phyloP scores from a whole-genome alignment of 768 basidiomycete species.

The Gautieria morchelliformis region DNA sequence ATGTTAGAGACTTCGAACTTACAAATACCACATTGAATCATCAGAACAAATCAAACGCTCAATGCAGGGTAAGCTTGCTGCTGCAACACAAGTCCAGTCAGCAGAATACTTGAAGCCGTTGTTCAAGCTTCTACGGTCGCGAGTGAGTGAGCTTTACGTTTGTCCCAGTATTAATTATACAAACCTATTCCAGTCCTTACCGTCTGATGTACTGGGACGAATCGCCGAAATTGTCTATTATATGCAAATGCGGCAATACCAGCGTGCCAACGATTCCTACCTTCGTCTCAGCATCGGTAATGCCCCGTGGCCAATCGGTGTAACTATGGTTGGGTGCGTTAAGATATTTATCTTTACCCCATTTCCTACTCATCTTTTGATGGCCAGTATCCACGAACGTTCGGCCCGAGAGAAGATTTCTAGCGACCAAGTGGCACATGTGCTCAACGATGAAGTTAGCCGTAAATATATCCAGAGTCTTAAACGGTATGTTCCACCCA shows the following conservation, averaged over 20 bases:
- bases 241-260: conserved; percentile 95
- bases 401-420: conserved; percentile 98
- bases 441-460: conserved; percentile 97
- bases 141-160: conserved; percentile 43
- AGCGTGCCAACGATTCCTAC: conserved; percentile 94
- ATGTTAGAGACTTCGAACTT: neutral
- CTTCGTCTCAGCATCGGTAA: conserved; percentile 95
- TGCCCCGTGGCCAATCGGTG: conserved; percentile 99
- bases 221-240: conserved; percentile 92
- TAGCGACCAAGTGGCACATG: conserved; percentile 94
- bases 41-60: conserved; percentile 79
- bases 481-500: conserved; percentile 55
- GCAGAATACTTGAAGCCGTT: conserved; percentile 96
- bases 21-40: conserved; percentile 1
- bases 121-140: conserved; percentile 80
- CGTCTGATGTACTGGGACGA: conserved; percentile 72
- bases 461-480: conserved; percentile 98
- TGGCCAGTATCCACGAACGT: conserved; percentile 84
- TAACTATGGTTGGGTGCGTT: conserved; percentile 95
- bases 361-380: neutral
- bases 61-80: conserved; percentile 86
- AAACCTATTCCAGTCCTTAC: conserved; percentile 47
- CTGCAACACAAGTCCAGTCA: conserved; percentile 91
- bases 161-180: neutral
- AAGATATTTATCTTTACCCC: neutral